Conservation (phyloP, 2,329 filamentous ascomycete species). For the Colletotrichum godetiae region DNA sequence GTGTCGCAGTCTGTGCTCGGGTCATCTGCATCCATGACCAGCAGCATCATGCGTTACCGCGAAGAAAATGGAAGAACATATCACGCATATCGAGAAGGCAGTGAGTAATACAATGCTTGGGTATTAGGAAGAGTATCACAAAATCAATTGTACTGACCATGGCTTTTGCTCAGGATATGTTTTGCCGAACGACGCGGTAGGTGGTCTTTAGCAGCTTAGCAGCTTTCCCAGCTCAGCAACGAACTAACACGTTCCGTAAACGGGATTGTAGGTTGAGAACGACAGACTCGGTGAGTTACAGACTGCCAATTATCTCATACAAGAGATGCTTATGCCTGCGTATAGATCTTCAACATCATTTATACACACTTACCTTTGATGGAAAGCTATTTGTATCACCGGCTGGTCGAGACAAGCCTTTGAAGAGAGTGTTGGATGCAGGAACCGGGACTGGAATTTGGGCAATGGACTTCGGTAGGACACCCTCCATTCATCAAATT, state of each 20-base stretch:
- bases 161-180: constrained; percentile 37
- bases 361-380: constrained; percentile 42
- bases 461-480: constrained; percentile 56
- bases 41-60: constrained; percentile 51
- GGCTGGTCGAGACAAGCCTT: constrained; percentile 24
- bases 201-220: neutral
- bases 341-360: constrained; percentile 43
- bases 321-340: neutral
- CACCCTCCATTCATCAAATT: too few relatives aligned
- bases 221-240: neutral
- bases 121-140: neutral
- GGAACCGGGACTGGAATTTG: constrained; percentile 61
- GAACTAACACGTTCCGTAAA: neutral
- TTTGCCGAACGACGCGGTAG: constrained; percentile 41
- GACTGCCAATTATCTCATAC: accelerated
- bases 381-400: constrained; percentile 39
- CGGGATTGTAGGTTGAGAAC: constrained; percentile 37
- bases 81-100: constrained; percentile 46
- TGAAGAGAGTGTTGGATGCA: constrained; percentile 52
- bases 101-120: neutral
- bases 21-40: constrained; percentile 46
- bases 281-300: constrained; percentile 37
- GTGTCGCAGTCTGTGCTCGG: constrained; percentile 22
- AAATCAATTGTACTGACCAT: neutral
- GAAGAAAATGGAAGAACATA: constrained; percentile 54